Evolutionary conservation across 1,284 basidiomycete genomes (phyloP).

Genomic region (Phellopilus nigrolimitatus): DNA sequence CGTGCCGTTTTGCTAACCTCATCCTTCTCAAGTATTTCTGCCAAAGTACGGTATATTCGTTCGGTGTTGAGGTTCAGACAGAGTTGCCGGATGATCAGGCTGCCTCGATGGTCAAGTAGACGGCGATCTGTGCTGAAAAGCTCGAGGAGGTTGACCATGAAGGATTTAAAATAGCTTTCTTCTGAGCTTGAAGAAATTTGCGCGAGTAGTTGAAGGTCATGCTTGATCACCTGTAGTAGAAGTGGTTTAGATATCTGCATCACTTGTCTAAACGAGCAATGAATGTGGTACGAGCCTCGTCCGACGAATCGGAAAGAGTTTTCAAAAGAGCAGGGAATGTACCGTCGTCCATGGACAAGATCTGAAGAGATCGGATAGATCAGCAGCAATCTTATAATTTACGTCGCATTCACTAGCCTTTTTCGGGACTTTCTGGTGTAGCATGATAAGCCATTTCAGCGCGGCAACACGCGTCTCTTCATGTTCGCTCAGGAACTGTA

Average conservation of each 20-base stretch:
- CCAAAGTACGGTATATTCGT: conserved; percentile 91
- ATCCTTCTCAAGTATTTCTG: conserved; percentile 96
- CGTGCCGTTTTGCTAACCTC: conserved; percentile 60
- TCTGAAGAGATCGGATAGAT: conserved; percentile 41
- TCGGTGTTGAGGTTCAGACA: conserved; percentile 95
- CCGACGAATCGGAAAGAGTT: conserved; percentile 93
- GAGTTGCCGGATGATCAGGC: conserved; percentile 93
- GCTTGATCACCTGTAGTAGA: conserved; percentile 76
- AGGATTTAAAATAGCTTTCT: conserved; percentile 91
- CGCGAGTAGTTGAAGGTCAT: conserved; percentile 91
- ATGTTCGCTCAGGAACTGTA: conserved; percentile 94
- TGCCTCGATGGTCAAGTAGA: conserved; percentile 88
- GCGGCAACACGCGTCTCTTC: conserved; percentile 96
- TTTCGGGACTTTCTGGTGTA: conserved; percentile 95
- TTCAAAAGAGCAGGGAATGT: conserved; percentile 95
- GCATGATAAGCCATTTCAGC: conserved; percentile 97
- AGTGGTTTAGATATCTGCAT: no score
- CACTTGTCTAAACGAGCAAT: neutral
- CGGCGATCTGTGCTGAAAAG: conserved; percentile 94
- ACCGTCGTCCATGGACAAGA: conserved; percentile 93
- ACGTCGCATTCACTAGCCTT: conserved; percentile 53
- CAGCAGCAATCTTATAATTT: conserved; percentile 10
- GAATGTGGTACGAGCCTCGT: conserved; percentile 59
- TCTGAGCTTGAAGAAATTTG: conserved; percentile 95
- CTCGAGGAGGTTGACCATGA: conserved; percentile 93